A percentile compares a stretch with the other conserved stretches of the same genome.
Conservation (phyloP, 176 grass and related monocot species). For the Hyparrhenia diplandra region DNA sequence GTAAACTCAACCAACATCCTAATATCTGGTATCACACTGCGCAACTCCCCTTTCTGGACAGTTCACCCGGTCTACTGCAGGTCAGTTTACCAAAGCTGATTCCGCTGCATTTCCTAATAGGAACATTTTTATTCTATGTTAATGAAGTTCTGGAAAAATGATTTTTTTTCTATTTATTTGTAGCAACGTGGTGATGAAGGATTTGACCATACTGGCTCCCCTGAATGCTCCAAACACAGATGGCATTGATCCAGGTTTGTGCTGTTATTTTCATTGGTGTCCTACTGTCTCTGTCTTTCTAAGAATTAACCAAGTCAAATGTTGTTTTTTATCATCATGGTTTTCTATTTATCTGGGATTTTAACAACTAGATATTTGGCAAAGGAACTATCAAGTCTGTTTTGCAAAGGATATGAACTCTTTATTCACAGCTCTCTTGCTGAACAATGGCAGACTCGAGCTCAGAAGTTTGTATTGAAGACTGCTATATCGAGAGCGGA, state of each 20-base stretch:
- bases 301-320: not conserved
- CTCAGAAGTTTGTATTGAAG: constrained; percentile 81
- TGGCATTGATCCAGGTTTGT: constrained; percentile 90
- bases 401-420: not conserved
- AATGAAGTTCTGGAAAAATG: not conserved
- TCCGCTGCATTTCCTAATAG: not conserved
- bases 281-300: not conserved
- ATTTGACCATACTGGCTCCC: constrained; percentile 74
- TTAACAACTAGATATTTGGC: not conserved
- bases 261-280: not conserved
- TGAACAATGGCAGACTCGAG: constrained; percentile 70
- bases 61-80: constrained; percentile 96
- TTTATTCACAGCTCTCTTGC: constrained; percentile 2
- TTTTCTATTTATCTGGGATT: not conserved
- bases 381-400: not conserved
- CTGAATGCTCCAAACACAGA: constrained; percentile 88
- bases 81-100: constrained; percentile 26
- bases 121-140: not conserved
- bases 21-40: constrained; percentile 67
- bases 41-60: constrained; percentile 97
- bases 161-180: not conserved
- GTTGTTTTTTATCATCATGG: not conserved
- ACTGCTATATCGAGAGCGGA: constrained; percentile 84
- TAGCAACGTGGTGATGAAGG: constrained; percentile 82
- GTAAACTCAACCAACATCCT: constrained; percentile 66